Conservation (phyloP, 345 rosid genomes). For the Jatropha curcas region DNA sequence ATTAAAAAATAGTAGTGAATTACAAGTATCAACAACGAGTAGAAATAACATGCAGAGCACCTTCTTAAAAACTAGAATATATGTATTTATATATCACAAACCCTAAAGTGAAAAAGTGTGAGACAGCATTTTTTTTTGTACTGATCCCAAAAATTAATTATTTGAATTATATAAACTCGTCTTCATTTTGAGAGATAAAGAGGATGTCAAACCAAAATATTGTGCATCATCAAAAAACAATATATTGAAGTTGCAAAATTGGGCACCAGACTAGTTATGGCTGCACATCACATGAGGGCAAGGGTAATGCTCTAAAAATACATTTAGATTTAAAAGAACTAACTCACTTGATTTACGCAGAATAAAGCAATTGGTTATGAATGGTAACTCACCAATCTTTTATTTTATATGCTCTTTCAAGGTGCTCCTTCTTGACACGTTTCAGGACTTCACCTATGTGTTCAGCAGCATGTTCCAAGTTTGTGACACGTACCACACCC, state of each 20-base stretch:
- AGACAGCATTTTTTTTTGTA: too few species aligned
- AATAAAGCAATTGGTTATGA: neutral
- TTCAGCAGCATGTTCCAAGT: slow-evolving; percentile 83
- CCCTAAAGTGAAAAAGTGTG: too few species aligned
- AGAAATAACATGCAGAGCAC: too few species aligned
- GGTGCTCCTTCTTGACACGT: slow-evolving; percentile 87
- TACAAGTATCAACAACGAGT: too few species aligned
- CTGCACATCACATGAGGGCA: neutral
- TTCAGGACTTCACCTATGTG: slow-evolving; percentile 87
- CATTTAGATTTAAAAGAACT: neutral
- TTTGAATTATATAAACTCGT: neutral
- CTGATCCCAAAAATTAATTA: too few species aligned
- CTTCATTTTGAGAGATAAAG: neutral
- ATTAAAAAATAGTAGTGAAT: too few species aligned
- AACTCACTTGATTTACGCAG: neutral
- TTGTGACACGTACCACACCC: slow-evolving; percentile 94
- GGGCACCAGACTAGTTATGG: neutral
- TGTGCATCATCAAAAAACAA: neutral
- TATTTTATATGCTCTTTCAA: slow-evolving; percentile 87
- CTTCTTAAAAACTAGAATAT: too few species aligned
- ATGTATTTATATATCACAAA: too few species aligned
- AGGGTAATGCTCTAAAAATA: neutral
- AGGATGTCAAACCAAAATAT: neutral
- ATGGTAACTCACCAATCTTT: slow-evolving; percentile 56
- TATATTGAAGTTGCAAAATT: neutral